Evolutionary conservation across 2,329 filamentous ascomycete genomes (phyloP), one percentile per base, ranked within the genome.

Genomic region (Botrytis fabae): DNA sequence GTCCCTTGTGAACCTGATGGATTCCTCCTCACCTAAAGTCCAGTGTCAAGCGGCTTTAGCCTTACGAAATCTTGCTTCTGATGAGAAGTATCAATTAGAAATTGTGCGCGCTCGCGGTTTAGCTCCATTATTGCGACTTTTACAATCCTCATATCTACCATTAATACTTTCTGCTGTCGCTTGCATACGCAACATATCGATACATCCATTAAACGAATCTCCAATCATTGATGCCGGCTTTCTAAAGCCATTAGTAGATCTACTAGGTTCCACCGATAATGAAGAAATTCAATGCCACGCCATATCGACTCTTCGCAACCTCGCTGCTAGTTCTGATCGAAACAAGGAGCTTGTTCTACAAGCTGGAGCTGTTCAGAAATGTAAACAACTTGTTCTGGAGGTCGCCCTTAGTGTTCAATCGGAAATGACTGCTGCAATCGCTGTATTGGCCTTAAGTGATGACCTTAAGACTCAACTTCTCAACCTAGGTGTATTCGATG

Each of bases 381-480:
- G 96, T 90, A 98, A 98, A 84, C 94, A 98, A 81, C 87, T 99
- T 70, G 95, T 99, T 38, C 86, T 99, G 28, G 92, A 97, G 72
- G 96, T 98, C 4, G 94, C 96, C 0, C 88, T 98, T 66, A 95
- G 93, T 57, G 96, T 99, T 3, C 96, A 99, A 82, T 98, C 95
- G 2, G 96, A 99, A 83, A 99, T 99, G 96, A 99, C 96, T 7
- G 96, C 96, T n/a, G 96, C 96, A 1, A 98, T 99, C 82, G 96
- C 96, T 54, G 96, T 99, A 22, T 87, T 99, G 76, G 96, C 96
- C 28, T 85, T 99, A 69, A 98, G 95, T 78, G 96, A 99, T 79
- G 96, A 99, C 76, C 88, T 99, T 73, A 99, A 99, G 84, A 90
- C 93, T 7, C 93, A 97, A 80, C 87, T 99, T 20, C 85, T 99